Evolutionary conservation across 2,329 filamentous ascomycete genomes (phyloP).

Genomic region (Kalmusia sp.): DNA sequence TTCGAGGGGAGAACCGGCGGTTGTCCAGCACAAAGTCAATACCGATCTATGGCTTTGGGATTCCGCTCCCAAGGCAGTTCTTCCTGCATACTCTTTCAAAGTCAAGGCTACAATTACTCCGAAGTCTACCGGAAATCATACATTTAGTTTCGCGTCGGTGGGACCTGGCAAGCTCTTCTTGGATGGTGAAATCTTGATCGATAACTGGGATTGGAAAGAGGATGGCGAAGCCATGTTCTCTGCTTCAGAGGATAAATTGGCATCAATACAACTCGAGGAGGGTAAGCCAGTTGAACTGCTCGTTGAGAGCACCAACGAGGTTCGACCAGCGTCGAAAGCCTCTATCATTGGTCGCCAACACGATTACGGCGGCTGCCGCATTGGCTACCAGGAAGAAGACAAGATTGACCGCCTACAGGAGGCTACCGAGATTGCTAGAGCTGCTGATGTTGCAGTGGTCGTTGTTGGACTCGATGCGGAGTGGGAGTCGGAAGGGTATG

Average conservation of each 20-base stretch:
- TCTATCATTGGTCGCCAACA: conserved; percentile 65
- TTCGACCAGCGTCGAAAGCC: conserved; percentile 67
- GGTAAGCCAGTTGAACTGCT: conserved; percentile 67
- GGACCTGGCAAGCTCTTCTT: conserved; percentile 69
- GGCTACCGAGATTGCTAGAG: conserved; percentile 71
- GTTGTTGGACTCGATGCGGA: conserved; percentile 80
- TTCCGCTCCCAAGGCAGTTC: conserved; percentile 67
- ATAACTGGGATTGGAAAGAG: conserved; percentile 74
- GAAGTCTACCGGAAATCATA: conserved; percentile 66
- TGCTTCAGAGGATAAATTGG: conserved; percentile 69
- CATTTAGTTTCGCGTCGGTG: conserved; percentile 72
- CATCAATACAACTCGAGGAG: conserved; percentile 66
- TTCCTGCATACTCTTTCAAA: conserved; percentile 69
- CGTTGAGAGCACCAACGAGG: conserved; percentile 71
- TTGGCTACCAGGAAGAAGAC: conserved; percentile 73
- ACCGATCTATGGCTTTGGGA: conserved; percentile 76
- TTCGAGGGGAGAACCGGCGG: conserved; percentile 65
- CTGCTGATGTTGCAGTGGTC: conserved; percentile 78
- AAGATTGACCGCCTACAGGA: conserved; percentile 62
- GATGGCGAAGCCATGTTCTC: conserved; percentile 76
- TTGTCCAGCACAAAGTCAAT: conserved; percentile 66
- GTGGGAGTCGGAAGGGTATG: conserved; percentile 76
- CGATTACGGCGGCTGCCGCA: conserved; percentile 73
- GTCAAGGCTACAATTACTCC: conserved; percentile 68
- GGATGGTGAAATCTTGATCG: conserved; percentile 65